Conservation (phyloP, 139 green algal species). For the Chlorella sp. region DNA sequence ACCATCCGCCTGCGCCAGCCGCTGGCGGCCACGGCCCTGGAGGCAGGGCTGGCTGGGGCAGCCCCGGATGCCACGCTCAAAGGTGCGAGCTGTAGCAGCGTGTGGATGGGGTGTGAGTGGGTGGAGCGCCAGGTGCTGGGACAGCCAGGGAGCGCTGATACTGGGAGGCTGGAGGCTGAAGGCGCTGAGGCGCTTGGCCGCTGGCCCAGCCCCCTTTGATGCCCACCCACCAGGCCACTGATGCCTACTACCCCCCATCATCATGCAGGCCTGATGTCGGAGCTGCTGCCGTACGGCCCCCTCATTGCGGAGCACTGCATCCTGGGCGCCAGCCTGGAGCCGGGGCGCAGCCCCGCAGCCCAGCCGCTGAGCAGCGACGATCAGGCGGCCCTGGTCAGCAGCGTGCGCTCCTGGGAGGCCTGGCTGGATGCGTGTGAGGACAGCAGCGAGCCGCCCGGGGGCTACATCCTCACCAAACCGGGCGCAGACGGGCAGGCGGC, state of each 20-base stretch:
- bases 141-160: too few species aligned
- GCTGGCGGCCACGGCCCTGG: slow-evolving; percentile 28
- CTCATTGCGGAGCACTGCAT: slow-evolving; percentile 84
- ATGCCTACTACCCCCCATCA: background rate
- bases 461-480: slow-evolving; percentile 54
- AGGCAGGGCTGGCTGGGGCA: slow-evolving; percentile 25
- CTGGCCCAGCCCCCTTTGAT: too few species aligned
- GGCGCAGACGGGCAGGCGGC: background rate
- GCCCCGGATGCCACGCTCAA: slow-evolving; percentile 3
- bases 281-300: slow-evolving; percentile 80
- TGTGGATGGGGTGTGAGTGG: too few species aligned
- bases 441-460: slow-evolving; percentile 42
- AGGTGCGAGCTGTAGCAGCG: too few species aligned
- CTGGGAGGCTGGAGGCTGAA: too few species aligned
- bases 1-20: slow-evolving; percentile 49
- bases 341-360: slow-evolving; percentile 22
- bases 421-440: slow-evolving; percentile 64
- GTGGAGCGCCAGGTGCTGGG: too few species aligned
- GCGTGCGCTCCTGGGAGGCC: slow-evolving; percentile 46
- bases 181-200: background rate
- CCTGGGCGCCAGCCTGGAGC: slow-evolving; percentile 68
- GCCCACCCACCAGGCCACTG: too few species aligned
- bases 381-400: slow-evolving; percentile 38
- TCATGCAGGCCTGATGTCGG: slow-evolving; percentile 12
- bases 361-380: slow-evolving; percentile 36